phyloP scores from a whole-genome alignment of 2,329 filamentous ascomycete species.

The Bipolaris bicolor region DNA sequence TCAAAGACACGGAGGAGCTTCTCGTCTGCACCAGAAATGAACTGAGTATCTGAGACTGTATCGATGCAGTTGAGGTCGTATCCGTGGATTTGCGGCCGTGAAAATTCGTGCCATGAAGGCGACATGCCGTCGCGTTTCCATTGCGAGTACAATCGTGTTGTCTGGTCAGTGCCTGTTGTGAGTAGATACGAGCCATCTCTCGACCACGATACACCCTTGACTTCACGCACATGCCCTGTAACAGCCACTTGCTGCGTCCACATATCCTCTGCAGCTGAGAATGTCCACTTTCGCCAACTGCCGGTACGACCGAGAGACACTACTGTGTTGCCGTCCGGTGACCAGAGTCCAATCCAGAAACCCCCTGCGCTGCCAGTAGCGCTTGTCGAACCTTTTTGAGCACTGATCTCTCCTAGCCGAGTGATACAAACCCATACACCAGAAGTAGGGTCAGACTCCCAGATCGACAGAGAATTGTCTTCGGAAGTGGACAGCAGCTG shows the following conservation, averaged over 20 bases:
- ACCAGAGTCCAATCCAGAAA: conserved; percentile 96
- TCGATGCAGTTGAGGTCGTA: conserved; percentile 97
- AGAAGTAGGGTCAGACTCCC: conserved; percentile 82
- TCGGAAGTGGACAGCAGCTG: conserved; percentile 89
- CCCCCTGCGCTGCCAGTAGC: conserved; percentile 95
- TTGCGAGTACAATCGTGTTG: conserved; percentile 81
- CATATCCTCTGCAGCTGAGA: conserved; percentile 63
- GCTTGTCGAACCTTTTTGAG: conserved; percentile 93
- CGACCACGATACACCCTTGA: conserved; percentile 85
- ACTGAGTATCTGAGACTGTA: conserved; percentile 72
- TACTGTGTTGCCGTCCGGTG: conserved; percentile 74
- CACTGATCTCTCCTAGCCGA: conserved; percentile 89
- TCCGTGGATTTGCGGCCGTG: conserved; percentile 93
- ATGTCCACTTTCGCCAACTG: conserved; percentile 88
- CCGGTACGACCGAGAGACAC: conserved; percentile 88
- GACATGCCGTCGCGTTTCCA: conserved; percentile 64
- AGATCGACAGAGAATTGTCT: conserved; percentile 92
- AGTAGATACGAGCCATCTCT: conserved; percentile 81
- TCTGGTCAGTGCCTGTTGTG: conserved; percentile 90
- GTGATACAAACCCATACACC: conserved; percentile 90
- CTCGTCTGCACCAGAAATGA: conserved; percentile 95
- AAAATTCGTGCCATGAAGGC: conserved; percentile 90
- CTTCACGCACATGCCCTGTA: conserved; percentile 81
- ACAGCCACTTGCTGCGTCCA: conserved; percentile 82
- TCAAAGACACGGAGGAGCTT: conserved; percentile 97